phyloP scores from a whole-genome alignment of 1,139 yeast species.

The Nakaseomyces kungkrabaensis region DNA sequence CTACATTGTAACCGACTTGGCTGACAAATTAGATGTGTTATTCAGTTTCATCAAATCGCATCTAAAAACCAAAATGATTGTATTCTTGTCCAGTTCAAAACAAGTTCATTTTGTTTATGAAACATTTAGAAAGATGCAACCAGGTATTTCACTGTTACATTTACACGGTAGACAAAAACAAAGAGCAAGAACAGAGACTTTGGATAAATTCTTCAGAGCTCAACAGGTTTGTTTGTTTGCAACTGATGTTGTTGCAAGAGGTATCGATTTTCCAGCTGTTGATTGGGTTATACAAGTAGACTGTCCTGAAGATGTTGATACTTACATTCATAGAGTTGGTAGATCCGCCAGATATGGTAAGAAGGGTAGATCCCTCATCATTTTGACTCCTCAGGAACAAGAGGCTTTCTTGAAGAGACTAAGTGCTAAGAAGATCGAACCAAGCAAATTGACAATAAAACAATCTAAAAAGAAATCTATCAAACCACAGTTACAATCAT shows the following conservation, averaged over 20 bases:
- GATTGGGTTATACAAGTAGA: constrained; percentile 97
- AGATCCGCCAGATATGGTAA: constrained; percentile 93
- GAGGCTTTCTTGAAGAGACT: constrained; percentile 64
- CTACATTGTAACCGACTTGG: constrained; percentile 58
- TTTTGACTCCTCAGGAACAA: constrained; percentile 78
- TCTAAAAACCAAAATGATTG: constrained; percentile 72
- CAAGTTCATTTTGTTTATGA: constrained; percentile 94
- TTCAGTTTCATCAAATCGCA: constrained; percentile 90
- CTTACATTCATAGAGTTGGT: constrained; percentile 94
- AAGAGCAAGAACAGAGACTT: constrained; percentile 82
- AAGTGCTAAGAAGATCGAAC: constrained; percentile 52
- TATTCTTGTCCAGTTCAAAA: constrained; percentile 84
- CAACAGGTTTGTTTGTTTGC: constrained; percentile 86
- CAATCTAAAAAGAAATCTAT: constrained; percentile 71
- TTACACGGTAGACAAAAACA: constrained; percentile 95
- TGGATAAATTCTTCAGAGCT: constrained; percentile 74
- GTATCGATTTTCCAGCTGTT: constrained; percentile 92
- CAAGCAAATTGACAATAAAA: constrained; percentile 65
- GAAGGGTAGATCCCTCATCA: constrained; percentile 72
- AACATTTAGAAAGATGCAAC: constrained; percentile 81
- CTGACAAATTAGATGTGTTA: constrained; percentile 74
- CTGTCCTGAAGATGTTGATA: constrained; percentile 92
- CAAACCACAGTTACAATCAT: constrained; percentile 73
- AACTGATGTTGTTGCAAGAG: constrained; percentile 95
- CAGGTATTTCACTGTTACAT: constrained; percentile 89